These are phyloP conservation scores for Physocladia obscura DNA, from an alignment of 192 early-diverging fungal genomes.

Conservation along the genomic window DNA sequence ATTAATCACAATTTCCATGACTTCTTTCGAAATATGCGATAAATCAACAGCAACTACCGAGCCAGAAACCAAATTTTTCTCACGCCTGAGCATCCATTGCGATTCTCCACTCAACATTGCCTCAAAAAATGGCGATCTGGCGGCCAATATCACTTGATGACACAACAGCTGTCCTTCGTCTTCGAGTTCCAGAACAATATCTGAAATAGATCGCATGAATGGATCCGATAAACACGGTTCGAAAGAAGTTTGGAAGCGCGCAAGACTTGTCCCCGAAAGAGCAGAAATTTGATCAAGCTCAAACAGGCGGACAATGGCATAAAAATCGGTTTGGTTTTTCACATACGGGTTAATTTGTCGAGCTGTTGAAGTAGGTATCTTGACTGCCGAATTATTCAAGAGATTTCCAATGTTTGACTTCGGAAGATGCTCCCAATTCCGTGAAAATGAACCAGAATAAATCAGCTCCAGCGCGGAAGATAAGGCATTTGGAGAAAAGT, in stretches of 20 bases:
- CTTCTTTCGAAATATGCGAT: constrained; percentile 47
- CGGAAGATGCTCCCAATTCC: too few species aligned
- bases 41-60: constrained; percentile 47
- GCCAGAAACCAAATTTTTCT: neutral
- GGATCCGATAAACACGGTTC: neutral
- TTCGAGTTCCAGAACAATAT: constrained; percentile 29
- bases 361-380: too few species aligned
- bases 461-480: constrained; percentile 11
- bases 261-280: neutral
- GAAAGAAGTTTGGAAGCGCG: constrained; percentile 11
- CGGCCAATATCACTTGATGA: constrained; percentile 54
- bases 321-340: constrained; percentile 12
- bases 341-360: neutral
- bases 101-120: constrained; percentile 46
- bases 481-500: neutral
- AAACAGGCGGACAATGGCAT: constrained; percentile 12
- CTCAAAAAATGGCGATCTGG: constrained; percentile 66
- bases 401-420: too few species aligned
- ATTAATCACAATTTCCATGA: constrained; percentile 52
- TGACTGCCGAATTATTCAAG: too few species aligned
- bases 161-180: constrained; percentile 35
- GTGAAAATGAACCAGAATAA: too few species aligned
- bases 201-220: constrained; percentile 18
- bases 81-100: constrained; percentile 46
- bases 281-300: constrained; percentile 1